Evolutionary conservation across 176 grass and related monocot species (phyloP).

Genomic region (bread wheat (Triticum aestivum)): DNA sequence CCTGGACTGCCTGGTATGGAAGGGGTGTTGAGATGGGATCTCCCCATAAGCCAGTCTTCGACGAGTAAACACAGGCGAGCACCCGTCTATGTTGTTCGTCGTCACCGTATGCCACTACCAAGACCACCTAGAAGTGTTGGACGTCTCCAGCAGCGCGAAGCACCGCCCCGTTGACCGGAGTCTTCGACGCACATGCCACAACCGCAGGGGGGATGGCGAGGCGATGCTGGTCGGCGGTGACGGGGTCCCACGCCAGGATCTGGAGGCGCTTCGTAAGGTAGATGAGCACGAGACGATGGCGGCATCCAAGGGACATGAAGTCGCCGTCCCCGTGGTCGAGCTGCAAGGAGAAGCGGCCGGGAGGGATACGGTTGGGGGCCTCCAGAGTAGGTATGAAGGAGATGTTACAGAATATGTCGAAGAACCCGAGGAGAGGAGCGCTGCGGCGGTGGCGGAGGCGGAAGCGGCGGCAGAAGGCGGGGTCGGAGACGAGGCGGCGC

Average conservation of each 20-base stretch:
- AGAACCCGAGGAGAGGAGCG: too few relatives aligned
- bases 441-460: too few relatives aligned
- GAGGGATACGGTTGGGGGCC: too few relatives aligned
- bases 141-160: background rate
- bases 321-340: too few relatives aligned
- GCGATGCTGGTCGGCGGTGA: background rate
- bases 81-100: background rate
- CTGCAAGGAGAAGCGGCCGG: too few relatives aligned
- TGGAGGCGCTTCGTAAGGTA: background rate
- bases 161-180: background rate
- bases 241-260: background rate
- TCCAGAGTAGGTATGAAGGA: too few relatives aligned
- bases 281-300: too few relatives aligned
- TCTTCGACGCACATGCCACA: background rate
- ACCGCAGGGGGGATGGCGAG: background rate
- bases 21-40: background rate
- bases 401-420: too few relatives aligned
- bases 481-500: too few relatives aligned
- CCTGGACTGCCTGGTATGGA: background rate
- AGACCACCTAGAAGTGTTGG: background rate
- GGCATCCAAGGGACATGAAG: too few relatives aligned
- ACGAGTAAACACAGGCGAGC: background rate
- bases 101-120: background rate
- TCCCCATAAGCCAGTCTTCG: background rate
- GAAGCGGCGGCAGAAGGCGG: too few relatives aligned